Conservation (phyloP, 2,329 filamentous ascomycete species). For the Alternaria sp. region DNA sequence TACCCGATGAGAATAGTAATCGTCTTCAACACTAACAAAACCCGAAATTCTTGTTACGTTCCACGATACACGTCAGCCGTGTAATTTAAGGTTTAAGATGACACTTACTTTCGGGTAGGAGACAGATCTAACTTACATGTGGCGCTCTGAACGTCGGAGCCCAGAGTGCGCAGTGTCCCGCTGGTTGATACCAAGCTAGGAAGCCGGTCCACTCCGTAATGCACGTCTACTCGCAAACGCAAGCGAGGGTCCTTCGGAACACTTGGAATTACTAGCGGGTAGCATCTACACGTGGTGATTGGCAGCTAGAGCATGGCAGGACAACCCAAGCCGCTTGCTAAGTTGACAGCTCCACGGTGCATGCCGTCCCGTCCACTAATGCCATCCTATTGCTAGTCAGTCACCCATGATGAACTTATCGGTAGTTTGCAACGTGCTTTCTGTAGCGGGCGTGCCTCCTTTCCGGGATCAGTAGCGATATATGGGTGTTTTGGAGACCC, state of each 20-base stretch:
- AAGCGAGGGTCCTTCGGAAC: not conserved
- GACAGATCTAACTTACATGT: slow-evolving; percentile 2
- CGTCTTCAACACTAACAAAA: not conserved
- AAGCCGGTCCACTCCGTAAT: not conserved
- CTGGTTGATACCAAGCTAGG: not conserved
- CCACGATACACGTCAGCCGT: not conserved
- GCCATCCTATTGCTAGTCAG: slow-evolving; percentile 1
- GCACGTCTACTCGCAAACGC: slow-evolving; percentile 1
- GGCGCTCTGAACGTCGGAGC: not conserved
- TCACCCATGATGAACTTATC: not conserved
- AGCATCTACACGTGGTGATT: not conserved
- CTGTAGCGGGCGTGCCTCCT: slow-evolving; percentile 1
- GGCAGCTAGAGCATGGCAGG: not conserved
- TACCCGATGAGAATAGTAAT: not conserved
- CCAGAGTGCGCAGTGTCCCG: slow-evolving; percentile 1
- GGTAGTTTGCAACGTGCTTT: slow-evolving; percentile 2
- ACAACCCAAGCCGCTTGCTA: not conserved
- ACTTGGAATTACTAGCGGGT: not conserved
- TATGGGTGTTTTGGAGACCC: not conserved
- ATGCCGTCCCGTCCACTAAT: slow-evolving; percentile 3
- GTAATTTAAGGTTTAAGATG: not conserved
- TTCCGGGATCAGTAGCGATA: slow-evolving; percentile 3
- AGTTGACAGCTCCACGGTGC: not conserved
- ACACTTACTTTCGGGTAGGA: not conserved
- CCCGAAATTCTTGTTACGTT: not conserved